Conservation (phyloP, 352 stramenopile species). For the Phytophthora idaei region DNA sequence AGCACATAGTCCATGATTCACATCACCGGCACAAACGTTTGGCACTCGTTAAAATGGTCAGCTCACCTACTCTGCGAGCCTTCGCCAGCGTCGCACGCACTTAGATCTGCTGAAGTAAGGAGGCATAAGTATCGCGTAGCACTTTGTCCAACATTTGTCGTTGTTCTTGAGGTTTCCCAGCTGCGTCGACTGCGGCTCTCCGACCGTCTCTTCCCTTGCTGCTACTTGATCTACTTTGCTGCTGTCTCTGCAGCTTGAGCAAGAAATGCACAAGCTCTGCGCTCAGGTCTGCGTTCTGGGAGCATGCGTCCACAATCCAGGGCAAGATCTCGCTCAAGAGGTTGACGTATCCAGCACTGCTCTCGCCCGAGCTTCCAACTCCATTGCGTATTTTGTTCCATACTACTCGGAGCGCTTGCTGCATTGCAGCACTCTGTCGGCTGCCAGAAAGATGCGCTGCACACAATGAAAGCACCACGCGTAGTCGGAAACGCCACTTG, state of each 20-base stretch:
- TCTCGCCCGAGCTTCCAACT: slow-evolving; percentile 35
- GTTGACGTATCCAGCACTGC: slow-evolving; percentile 27
- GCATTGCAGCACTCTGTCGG: slow-evolving; percentile 46
- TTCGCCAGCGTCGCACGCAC: not conserved
- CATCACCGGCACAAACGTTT: slow-evolving; percentile 8
- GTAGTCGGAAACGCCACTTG: slow-evolving; percentile 62
- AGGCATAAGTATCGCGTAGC: slow-evolving; percentile 42
- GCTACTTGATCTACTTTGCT: slow-evolving; percentile 30
- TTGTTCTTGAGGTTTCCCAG: slow-evolving; percentile 35
- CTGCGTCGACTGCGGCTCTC: slow-evolving; percentile 17
- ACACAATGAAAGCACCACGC: slow-evolving; percentile 60
- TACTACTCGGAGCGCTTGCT: slow-evolving; percentile 60
- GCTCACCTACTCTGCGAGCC: slow-evolving; percentile 10
- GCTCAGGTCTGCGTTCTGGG: slow-evolving; percentile 54
- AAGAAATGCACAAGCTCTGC: slow-evolving; percentile 71
- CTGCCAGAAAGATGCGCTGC: slow-evolving; percentile 40
- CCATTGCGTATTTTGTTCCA: slow-evolving; percentile 62
- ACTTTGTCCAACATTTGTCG: slow-evolving; percentile 41
- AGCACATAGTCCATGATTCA: not conserved
- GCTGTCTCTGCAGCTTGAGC: slow-evolving; percentile 66
- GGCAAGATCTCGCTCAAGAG: slow-evolving; percentile 54
- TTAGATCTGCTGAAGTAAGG: slow-evolving; percentile 46
- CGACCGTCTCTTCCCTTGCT: slow-evolving; percentile 20
- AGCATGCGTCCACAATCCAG: slow-evolving; percentile 54
- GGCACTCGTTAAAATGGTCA: slow-evolving; percentile 9